Conservation (phyloP, 805 yeast species). For the Wickerhamomyces subpelliculosus region DNA sequence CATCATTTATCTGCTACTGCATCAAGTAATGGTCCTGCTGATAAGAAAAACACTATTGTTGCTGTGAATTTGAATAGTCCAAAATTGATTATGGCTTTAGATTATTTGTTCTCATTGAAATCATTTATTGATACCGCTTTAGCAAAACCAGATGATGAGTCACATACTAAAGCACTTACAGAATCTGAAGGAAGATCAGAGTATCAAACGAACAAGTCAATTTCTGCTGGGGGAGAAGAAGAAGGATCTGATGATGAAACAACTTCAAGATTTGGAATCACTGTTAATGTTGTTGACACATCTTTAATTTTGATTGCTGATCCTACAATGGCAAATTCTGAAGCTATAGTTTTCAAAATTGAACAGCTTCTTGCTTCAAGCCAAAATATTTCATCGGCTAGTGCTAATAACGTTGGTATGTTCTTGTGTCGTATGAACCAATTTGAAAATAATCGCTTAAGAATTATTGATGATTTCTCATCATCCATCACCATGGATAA, state of each 20-base stretch:
- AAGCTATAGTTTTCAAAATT: conserved; percentile 85
- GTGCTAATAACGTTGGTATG: conserved; percentile 79
- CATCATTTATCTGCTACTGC: conserved; percentile 65
- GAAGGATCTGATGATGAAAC: conserved; percentile 7
- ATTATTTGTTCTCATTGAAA: conserved; percentile 74
- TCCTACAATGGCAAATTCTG: conserved; percentile 59
- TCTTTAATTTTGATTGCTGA: conserved; percentile 78
- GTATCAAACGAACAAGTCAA: too few species aligned
- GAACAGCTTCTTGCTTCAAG: conserved; percentile 70
- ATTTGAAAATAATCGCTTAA: conserved; percentile 50
- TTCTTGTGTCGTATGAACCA: conserved; percentile 72
- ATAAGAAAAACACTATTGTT: conserved; percentile 37
- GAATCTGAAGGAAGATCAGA: too few species aligned
- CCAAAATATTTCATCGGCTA: conserved; percentile 58
- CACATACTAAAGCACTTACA: not conserved
- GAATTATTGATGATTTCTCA: conserved; percentile 87
- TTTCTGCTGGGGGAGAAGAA: conserved; percentile 6
- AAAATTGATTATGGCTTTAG: conserved; percentile 73
- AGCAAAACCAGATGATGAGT: conserved; percentile 7
- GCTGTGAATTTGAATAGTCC: conserved; percentile 76
- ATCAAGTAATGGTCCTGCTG: conserved; percentile 33
- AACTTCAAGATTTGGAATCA: conserved; percentile 34
- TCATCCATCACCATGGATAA: conserved; percentile 67
- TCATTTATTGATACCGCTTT: conserved; percentile 49
- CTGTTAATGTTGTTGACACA: conserved; percentile 67